These are phyloP conservation scores for Hypoxylon fragiforme DNA, from an alignment of 495 filamentous ascomycete species.

Conservation along the genomic window DNA sequence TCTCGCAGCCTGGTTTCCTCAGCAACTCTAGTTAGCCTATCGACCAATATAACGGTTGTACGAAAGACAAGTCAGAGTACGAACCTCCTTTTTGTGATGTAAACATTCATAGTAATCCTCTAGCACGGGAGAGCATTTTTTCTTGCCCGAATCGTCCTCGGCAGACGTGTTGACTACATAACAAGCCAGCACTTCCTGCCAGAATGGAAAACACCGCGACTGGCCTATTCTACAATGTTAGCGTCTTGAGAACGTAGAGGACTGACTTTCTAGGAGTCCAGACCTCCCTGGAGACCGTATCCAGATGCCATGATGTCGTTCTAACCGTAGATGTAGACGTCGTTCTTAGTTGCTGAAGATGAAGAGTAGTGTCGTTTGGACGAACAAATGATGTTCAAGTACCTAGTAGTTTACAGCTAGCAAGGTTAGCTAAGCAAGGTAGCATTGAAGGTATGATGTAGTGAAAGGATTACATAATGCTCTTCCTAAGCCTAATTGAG, in stretches of 20 bases:
- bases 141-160: slow-evolving; percentile 76
- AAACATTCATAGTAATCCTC: slow-evolving; percentile 99
- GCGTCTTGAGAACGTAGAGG: slow-evolving; percentile 14
- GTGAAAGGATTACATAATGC: too few species aligned
- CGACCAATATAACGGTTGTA: background rate
- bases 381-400: background rate
- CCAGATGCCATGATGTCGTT: slow-evolving; percentile 73
- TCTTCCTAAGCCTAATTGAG: too few species aligned
- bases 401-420: too few species aligned
- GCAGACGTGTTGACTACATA: slow-evolving; percentile 80
- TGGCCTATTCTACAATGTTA: slow-evolving; percentile 59
- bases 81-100: slow-evolving; percentile 96
- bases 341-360: background rate
- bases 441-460: too few species aligned
- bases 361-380: too few species aligned
- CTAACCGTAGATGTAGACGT: slow-evolving; percentile 11
- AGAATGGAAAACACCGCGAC: slow-evolving; percentile 96
- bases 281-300: slow-evolving; percentile 79
- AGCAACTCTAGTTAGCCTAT: slow-evolving; percentile 7
- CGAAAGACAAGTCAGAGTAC: slow-evolving; percentile 27
- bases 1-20: slow-evolving; percentile 68
- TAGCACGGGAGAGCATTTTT: slow-evolving; percentile 84
- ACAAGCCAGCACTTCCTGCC: slow-evolving; percentile 91
- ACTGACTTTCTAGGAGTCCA: slow-evolving; percentile 38
- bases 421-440: too few species aligned